Base-by-base conservation (phyloP, 2,329 filamentous ascomycete genomes). In the Nemania abortiva region DNA sequence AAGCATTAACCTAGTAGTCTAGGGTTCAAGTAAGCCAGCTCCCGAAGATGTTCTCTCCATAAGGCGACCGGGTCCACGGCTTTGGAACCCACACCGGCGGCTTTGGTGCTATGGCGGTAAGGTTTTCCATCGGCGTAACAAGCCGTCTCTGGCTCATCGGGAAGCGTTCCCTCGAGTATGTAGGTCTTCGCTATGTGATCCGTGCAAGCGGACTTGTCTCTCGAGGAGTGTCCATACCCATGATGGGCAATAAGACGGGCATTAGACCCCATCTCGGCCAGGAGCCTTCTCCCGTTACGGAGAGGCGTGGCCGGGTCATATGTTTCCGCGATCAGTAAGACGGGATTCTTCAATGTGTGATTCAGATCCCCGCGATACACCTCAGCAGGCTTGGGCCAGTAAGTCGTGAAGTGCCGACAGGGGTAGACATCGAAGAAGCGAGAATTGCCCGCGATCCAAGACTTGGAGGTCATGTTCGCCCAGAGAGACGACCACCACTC, bases 291-390 rank as follows among this genome's bases (percentile, higher is more conserved):
- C 0, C 84, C 84, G 64, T 86, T 86, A 5, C 83, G 80, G 52
- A 86, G 73, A 4, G 84, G 84, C 6, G 85, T 86, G 1, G 84
- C 84, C 0, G 84, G 84, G 65, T 86, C 85, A 65, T 86, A 83
- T 5, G 82, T 82, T 77, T 84, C 83, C 0, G 84, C 83, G 47
- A 86, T 82, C 47, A 87, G 77, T 47, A 86, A 73, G 2, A 86
- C 75, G 0, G 85, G 84, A 63, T 83, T 71, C 27, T 78, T 80
- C 9, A 86, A 79, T 0, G 81, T 82, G 56, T 80, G 72, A 73
- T 84, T 83, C 31, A 86, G 74, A 55, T 81, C 79, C 13, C 84
- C 84, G 3, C 84, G 81, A 70, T 82, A 86, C 5, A 84, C 83
- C 63, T 84, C 84, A 0, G 82, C 83, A 0, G 82, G 81, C 18